phyloP scores from a whole-genome alignment of 2,329 filamentous ascomycete species.

The Taxawa tesnikishii region DNA sequence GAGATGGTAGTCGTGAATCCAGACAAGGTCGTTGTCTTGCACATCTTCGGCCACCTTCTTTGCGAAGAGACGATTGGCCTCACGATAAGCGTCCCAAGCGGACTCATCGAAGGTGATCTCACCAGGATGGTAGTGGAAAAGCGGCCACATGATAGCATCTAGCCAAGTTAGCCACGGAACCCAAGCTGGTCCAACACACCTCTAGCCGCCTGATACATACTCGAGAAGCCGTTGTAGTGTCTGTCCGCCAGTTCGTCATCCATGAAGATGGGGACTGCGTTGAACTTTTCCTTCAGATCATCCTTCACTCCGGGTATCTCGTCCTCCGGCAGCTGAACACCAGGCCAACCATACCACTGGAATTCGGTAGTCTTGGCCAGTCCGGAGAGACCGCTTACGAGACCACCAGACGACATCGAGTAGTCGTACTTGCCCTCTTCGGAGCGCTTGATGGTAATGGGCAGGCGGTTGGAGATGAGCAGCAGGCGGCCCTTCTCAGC shows the following conservation, averaged over 20 bases:
- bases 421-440: slow-evolving; percentile 88
- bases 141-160: slow-evolving; percentile 97
- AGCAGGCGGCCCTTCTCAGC: slow-evolving; percentile 46
- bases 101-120: slow-evolving; percentile 97
- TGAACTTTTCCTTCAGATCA: slow-evolving; percentile 74
- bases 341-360: slow-evolving; percentile 98
- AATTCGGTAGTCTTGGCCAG: slow-evolving; percentile 87
- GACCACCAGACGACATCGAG: slow-evolving; percentile 90
- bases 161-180: not conserved
- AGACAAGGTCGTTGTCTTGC: slow-evolving; percentile 85
- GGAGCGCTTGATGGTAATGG: slow-evolving; percentile 90
- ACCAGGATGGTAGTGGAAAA: slow-evolving; percentile 97
- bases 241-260: slow-evolving; percentile 85
- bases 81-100: slow-evolving; percentile 83
- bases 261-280: slow-evolving; percentile 83
- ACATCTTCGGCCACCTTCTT: slow-evolving; percentile 78
- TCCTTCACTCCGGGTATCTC: slow-evolving; percentile 65
- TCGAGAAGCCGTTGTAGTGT: slow-evolving; percentile 97
- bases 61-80: slow-evolving; percentile 87
- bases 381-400: slow-evolving; percentile 87
- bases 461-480: slow-evolving; percentile 85
- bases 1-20: slow-evolving; percentile 97
- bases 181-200: too few relatives aligned
- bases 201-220: slow-evolving; percentile 48
- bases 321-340: slow-evolving; percentile 75